Evolutionary conservation across 192 early-diverging fungal genomes (phyloP), one percentile per base, ranked within the genome.

Genomic region (Coemansia sp.): DNA sequence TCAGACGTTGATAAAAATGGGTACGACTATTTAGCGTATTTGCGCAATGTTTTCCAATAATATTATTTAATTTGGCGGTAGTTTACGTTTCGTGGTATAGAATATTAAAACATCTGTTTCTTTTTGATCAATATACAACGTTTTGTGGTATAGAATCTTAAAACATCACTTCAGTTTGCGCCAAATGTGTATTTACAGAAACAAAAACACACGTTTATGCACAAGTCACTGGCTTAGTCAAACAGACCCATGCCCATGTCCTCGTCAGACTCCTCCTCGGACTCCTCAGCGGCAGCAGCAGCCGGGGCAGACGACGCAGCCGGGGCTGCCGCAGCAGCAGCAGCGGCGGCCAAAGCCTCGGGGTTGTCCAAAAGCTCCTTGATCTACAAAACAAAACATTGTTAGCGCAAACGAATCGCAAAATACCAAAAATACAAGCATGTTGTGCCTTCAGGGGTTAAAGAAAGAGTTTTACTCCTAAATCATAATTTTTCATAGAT

Each of bases 311-410:
- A 82, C 57, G 87, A 91, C 69, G 86, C 79, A 58, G 90, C 71
- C 48, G 92, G 92, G 65, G 91, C 91, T 35, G 86, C 88, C 57
- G 94, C 90, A 53, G 89, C 59, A 39, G 90, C 72, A 49, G 92
- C 93, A 65, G 91, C 91, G 39, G 86, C 88, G 60, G 94, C 93
- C 78, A 94, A 88, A 61, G 90, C 91, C 70, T 86, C 84, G 69
- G 94, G 94, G 86, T 98, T 90, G 68, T 88, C 92, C 69, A 98
- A 85, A 84, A 90, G 91, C 75, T 91, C 93, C 89, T 95, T 95
- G 86, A 98, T 89, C 86, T 92, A 79, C 23, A 45, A 25, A 60
- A 38, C n/a, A 65, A 17, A 47, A 51, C 57, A 39, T n/a, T 63
- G 25, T 27, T 35, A 49, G 39, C 23, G 24, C 23, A 52, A 19